phyloP scores from a whole-genome alignment of 257 asterid genomes.

The Fraxinus quadrangulata region DNA sequence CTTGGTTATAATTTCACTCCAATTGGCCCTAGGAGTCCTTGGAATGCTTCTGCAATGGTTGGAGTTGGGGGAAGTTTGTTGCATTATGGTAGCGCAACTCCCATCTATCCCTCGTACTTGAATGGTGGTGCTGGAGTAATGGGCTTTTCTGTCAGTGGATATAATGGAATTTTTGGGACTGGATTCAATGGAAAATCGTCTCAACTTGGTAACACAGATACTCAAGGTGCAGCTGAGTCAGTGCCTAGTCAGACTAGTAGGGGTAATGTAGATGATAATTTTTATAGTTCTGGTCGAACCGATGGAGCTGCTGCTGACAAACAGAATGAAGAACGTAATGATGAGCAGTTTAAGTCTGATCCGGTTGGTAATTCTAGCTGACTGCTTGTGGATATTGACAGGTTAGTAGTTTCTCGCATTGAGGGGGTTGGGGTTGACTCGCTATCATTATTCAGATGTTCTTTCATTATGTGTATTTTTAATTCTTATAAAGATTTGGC shows the following conservation, averaged over 20 bases:
- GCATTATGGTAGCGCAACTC: constrained; percentile 47
- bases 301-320: constrained; percentile 44
- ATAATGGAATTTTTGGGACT: constrained; percentile 41
- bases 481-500: constrained; percentile 42
- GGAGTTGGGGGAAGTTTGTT: constrained; percentile 50
- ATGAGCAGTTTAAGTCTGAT: constrained; percentile 23
- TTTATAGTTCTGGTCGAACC: constrained; percentile 41
- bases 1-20: constrained; percentile 60
- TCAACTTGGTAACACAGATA: constrained; percentile 39
- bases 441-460: constrained; percentile 26
- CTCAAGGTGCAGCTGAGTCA: constrained; percentile 42
- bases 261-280: constrained; percentile 40
- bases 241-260: constrained; percentile 31
- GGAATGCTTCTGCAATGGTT: constrained; percentile 46
- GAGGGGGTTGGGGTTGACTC: constrained; percentile 37
- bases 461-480: constrained; percentile 35
- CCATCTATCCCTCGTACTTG: constrained; percentile 54
- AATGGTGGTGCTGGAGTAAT: constrained; percentile 52
- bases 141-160: constrained; percentile 44
- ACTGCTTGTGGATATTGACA: constrained; percentile 54
- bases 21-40: constrained; percentile 50
- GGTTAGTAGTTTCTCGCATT: constrained; percentile 47
- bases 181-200: constrained; percentile 35
- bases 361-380: constrained; percentile 49
- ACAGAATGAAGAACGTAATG: constrained; percentile 37